phyloP scores from a whole-genome alignment of 208 protist genomes.

The Tritrichomonas foetus region DNA sequence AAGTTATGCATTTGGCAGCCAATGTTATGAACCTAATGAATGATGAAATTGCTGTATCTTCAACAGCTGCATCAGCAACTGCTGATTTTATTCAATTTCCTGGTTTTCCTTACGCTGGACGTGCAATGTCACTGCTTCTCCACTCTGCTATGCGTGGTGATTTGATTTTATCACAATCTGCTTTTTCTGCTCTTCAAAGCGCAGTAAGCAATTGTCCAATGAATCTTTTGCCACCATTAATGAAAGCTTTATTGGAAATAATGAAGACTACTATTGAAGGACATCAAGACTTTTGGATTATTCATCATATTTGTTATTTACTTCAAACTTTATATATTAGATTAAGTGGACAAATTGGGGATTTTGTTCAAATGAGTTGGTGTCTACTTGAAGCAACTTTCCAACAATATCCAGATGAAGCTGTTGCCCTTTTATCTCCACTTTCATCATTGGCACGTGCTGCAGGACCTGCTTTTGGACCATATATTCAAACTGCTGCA shows the following conservation, averaged over 20 bases:
- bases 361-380: background rate
- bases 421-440: background rate
- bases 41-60: background rate
- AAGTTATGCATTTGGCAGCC: background rate
- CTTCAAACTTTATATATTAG: background rate
- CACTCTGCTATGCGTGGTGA: background rate
- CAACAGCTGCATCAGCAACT: background rate
- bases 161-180: background rate
- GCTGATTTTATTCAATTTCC: constrained; percentile 12
- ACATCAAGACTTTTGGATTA: background rate
- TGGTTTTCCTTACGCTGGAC: background rate
- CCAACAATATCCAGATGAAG: background rate
- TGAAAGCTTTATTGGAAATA: background rate
- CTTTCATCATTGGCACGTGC: background rate
- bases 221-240: background rate
- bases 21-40: background rate
- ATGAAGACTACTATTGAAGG: background rate
- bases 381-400: background rate
- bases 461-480: background rate
- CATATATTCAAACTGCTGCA: background rate
- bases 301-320: background rate
- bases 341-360: background rate
- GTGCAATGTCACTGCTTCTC: background rate
- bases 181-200: background rate
- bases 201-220: background rate